Base-by-base conservation (phyloP, 1,139 yeast species). In the Saccharomycopsis crataegensis region DNA sequence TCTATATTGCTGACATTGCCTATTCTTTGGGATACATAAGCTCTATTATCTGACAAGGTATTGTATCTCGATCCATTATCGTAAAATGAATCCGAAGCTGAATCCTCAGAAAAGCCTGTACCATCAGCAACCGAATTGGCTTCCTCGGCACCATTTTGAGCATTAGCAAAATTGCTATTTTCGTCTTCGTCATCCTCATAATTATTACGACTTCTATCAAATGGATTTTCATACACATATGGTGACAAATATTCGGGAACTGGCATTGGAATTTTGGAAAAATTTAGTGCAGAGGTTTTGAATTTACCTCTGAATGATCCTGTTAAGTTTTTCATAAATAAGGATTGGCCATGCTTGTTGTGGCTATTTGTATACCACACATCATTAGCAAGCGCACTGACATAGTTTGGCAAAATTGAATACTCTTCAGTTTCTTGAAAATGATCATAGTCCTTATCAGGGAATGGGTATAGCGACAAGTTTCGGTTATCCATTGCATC, bases 351-450 rank as follows among this genome's bases (percentile, higher is more conserved):
- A 37, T 14, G 41, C 5, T 36, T n/a, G 11, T 28, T 3, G 33
- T 36, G n/a, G 22, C 12, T 37, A 14, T 37, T 38, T 7, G 11
- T 46, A 12, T 73, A 75, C 89, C 89, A 83, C 34, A 82, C 70
- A 32, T 59, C 57, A 45, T 65, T 65, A 1, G 85, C 82, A 28
- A 63, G 61, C 2, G 68, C 62, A 59, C 82, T 77, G 1, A 88
- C 70, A 7, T 63, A 66, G 61, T 83, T 74, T 0, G 96, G 95
- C 9, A 88, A 64, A 1, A 87, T 68, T 22, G 86, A 77, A 62
- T 71, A 75, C 38, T 73, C 64, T 62, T 84, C 78, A 56, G 72
- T 70, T 58, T 80, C 82, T n/a, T 50, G 50, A 80, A 86, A 84
- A 4, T 79, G 76, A 22, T 68, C 61, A 46, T 73, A 70, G 8